A percentile compares a stretch with the other conserved stretches of the same genome.
Evolutionary conservation across 495 filamentous ascomycete genomes (phyloP).

Genomic region (Hyphodiscus hymeniophilus): DNA sequence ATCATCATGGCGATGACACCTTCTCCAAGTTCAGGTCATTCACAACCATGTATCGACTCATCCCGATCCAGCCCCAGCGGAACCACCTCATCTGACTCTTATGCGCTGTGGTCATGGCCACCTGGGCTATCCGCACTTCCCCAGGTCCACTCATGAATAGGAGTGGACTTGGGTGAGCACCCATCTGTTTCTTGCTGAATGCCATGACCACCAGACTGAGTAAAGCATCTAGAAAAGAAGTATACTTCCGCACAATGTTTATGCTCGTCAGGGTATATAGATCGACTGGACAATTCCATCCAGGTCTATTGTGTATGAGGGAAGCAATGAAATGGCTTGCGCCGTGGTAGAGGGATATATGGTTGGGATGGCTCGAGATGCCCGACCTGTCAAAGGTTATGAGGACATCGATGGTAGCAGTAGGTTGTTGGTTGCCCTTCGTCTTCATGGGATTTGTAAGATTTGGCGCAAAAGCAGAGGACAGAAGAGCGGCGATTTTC

Average conservation of each 20-base stretch:
- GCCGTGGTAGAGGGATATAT: conserved; percentile 78
- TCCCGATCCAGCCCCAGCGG: conserved; percentile 86
- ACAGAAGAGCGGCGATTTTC: conserved; percentile 60
- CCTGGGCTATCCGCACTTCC: conserved; percentile 59
- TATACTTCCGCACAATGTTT: conserved; percentile 69
- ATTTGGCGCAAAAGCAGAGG: conserved; percentile 58
- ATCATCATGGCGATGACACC: neutral
- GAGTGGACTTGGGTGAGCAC: conserved; percentile 40
- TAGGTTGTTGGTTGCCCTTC: conserved; percentile 33
- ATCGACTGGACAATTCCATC: conserved; percentile 65
- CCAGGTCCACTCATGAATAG: conserved; percentile 60
- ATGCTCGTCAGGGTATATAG: conserved; percentile 76
- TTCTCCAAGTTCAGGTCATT: conserved; percentile 76
- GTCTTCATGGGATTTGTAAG: conserved; percentile 30
- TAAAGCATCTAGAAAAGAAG: conserved; percentile 62
- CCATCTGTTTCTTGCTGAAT: conserved; percentile 27
- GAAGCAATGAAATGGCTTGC: conserved; percentile 60
- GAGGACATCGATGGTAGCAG: conserved; percentile 65
- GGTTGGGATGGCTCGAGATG: conserved; percentile 83
- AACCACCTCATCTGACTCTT: conserved; percentile 99
- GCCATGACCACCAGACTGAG: conserved; percentile 47
- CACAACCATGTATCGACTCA: conserved; percentile 90
- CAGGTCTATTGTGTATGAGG: conserved; percentile 53
- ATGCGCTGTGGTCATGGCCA: conserved; percentile 82
- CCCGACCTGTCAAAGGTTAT: conserved; percentile 82